Evolutionary conservation across 2,329 filamentous ascomycete genomes (phyloP), one percentile per base, ranked within the genome.

Genomic region (Didymella glomerata): DNA sequence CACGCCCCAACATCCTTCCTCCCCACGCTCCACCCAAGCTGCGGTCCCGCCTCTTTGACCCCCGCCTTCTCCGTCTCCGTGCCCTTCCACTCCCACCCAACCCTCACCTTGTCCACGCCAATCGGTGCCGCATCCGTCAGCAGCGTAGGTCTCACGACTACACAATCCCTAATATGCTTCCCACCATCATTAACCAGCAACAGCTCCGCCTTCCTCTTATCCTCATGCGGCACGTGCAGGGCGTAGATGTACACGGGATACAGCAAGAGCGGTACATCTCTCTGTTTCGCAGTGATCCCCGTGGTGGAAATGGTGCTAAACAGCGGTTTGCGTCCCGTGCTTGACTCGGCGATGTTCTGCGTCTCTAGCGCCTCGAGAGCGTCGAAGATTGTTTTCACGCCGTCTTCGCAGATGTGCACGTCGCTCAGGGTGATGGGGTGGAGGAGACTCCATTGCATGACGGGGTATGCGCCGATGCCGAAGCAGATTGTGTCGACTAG

Each of bases 401-500:
- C 74, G 20, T 67, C 66, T 27, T 71, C 68, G 62, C 78, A 80
- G 44, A 81, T 64, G 1, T 60, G 67, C 3, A 72, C 66, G 45
- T 81, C 74, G 10, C 66, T 58, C 0, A 78, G 51, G 2, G 65
- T 67, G n/a, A 79, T 48, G 2, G 77, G 78, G 5, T 58, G 61
- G 7, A 34, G 56, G 40, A 68, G 46, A 28, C 45, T 63, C 49
- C 57, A 57, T 52, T 74, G 64, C 14, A 77, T 44, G 20, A 54
- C 49, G 0, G 74, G 73, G 16, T 68, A 64, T 24, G 70, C 72
- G 55, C 83, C 83, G 32, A 86, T 77, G 16, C 83, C 83, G 28
- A 75, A 78, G 46, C 84, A 62, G 54, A 86, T 80, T 9, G 76
- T 72, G 61, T 80, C 77, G 25, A 81, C 81, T 1, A 76, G 68